phyloP scores from a whole-genome alignment of 257 asterid genomes.

The Scutellaria minor region DNA sequence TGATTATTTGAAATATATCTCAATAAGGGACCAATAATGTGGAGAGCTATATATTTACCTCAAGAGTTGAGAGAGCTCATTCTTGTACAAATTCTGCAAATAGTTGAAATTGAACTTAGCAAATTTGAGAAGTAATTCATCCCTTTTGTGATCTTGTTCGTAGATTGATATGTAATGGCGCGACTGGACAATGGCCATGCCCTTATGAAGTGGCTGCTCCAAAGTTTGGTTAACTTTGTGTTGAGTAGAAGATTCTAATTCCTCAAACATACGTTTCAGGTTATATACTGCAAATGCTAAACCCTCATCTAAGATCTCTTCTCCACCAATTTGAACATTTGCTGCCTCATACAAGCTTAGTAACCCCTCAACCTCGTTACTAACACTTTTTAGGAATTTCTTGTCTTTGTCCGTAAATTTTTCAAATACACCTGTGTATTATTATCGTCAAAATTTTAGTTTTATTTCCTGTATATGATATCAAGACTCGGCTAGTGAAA shows the following conservation, averaged over 20 bases:
- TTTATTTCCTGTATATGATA: no score
- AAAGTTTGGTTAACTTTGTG: not conserved
- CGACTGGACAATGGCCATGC: not conserved
- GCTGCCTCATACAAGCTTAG: constrained; percentile 12
- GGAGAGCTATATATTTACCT: not conserved
- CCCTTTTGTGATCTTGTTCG: not conserved
- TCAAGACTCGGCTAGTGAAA: no score
- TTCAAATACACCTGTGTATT: not conserved
- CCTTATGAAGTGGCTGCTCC: not conserved
- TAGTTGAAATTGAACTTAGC: not conserved
- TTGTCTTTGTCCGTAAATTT: constrained; percentile 6
- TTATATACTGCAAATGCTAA: not conserved
- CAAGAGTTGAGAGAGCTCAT: not conserved
- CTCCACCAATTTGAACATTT: not conserved
- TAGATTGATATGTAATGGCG: not conserved
- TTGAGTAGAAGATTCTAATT: not conserved
- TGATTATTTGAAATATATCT: not conserved
- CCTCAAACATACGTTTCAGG: not conserved
- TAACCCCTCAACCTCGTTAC: not conserved
- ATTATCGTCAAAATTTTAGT: no score
- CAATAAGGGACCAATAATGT: not conserved
- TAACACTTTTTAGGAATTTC: not conserved
- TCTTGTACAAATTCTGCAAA: not conserved
- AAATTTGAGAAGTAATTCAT: not conserved
- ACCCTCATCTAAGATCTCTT: not conserved